phyloP scores from a whole-genome alignment of 2,329 filamentous ascomycete genomes.

The Fusarium armeniacum region DNA sequence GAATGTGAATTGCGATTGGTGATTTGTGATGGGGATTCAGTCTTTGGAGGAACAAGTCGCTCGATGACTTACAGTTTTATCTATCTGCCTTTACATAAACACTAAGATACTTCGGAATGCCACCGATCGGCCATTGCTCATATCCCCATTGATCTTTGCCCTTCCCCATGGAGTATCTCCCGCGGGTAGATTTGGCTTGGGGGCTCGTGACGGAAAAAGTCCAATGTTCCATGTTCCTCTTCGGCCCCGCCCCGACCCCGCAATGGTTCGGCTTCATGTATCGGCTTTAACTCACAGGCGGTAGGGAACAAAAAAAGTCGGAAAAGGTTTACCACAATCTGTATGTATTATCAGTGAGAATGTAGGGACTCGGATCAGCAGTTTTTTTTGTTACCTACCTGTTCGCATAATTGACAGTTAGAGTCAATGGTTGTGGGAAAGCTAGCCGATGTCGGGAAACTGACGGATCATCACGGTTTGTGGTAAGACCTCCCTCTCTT shows the following conservation, averaged over 20 bases:
- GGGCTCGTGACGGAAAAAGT: neutral
- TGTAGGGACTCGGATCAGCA: too few relatives aligned
- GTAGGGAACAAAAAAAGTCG: too few relatives aligned
- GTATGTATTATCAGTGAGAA: too few relatives aligned
- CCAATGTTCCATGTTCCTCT: neutral
- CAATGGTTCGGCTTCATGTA: conserved; percentile 2
- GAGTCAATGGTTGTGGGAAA: neutral
- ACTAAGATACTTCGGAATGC: neutral
- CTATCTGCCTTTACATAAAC: neutral
- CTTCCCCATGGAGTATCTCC: neutral
- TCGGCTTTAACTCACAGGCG: neutral
- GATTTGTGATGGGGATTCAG: neutral
- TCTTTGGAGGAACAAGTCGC: neutral
- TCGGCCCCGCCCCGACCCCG: conserved; percentile 33
- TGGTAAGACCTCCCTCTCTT: neutral
- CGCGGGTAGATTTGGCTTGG: neutral
- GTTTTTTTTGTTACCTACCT: too few relatives aligned
- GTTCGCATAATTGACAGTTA: too few relatives aligned
- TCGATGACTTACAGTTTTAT: conserved; percentile 28
- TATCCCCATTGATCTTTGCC: neutral
- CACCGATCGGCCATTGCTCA: neutral
- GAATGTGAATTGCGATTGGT: neutral
- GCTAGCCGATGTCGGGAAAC: neutral
- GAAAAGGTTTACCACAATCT: too few relatives aligned
- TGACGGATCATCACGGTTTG: neutral